Base-by-base conservation (phyloP, 805 yeast genomes). In the Lipomyces spencermartinsiae region DNA sequence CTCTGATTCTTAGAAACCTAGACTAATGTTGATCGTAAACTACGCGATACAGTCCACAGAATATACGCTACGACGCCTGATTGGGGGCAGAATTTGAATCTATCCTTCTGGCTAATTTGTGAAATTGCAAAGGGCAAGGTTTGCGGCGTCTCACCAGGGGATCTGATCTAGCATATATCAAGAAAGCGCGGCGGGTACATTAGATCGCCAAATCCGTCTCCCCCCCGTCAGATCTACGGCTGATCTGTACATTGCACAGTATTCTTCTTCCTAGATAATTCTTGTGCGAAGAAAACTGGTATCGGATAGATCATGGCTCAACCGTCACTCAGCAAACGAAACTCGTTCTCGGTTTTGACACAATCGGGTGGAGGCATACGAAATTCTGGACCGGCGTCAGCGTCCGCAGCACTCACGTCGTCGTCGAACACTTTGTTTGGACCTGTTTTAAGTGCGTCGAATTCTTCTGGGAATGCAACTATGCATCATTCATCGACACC, bases 261-360 rank as follows among this genome's bases (percentile, higher is more conserved):
- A 25, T 16, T 43, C 22, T n/a, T 43, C 49, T 4, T n/a, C 10
- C 9, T n/a, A 16, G 10, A 6, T 43, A 22, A 5, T 43, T 4
- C 4, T 39, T 43, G 19, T 16, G 8, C 49, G 49, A 43, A 43
- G 22, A 16, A 14, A 5, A 16, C 16, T 43, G 4, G 49, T 19
- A n/a, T 16, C 49, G 49, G 22, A 16, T n/a, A 16, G 10, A 43
- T 16, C 19, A 67, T 67, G 68, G 59, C 71, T 5, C 68, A 64
- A 22, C 69, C 66, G 22, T 56, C 68, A 25, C 63, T 67, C 14
- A 49, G 69, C 22, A 67, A 61, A 35, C 63, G 71, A 37, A 66
- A 59, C 62, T 67, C 71, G 14, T 67, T 62, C 43, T 64, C 68
- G 43, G 55, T 65, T 25, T 60, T 67, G 58, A 49, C 71, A n/a